Conservation (phyloP, 129 eudicot species). For the Silybum marianum region DNA sequence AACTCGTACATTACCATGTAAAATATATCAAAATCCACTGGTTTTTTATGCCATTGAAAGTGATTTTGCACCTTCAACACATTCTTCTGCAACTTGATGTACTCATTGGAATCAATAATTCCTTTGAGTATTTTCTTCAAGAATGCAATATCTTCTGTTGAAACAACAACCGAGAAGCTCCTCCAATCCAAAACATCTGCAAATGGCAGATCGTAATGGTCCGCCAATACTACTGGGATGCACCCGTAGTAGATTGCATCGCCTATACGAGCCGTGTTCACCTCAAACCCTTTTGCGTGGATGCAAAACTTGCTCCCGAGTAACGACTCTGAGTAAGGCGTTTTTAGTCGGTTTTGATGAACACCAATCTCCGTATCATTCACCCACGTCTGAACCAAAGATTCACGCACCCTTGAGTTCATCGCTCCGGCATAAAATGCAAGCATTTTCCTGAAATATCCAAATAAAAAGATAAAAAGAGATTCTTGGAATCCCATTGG, state of each 20-base stretch:
- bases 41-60: slow-evolving; percentile 73
- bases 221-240: slow-evolving; percentile 68
- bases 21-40: slow-evolving; percentile 81
- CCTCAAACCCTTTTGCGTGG: slow-evolving; percentile 94
- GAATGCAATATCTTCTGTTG: slow-evolving; percentile 54
- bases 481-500: background rate
- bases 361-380: slow-evolving; percentile 62
- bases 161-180: slow-evolving; percentile 64
- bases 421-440: slow-evolving; percentile 96
- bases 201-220: slow-evolving; percentile 89
- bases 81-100: slow-evolving; percentile 50
- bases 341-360: slow-evolving; percentile 57
- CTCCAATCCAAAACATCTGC: slow-evolving; percentile 73
- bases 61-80: slow-evolving; percentile 72
- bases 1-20: slow-evolving; percentile 84
- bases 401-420: slow-evolving; percentile 70
- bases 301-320: slow-evolving; percentile 76
- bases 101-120: slow-evolving; percentile 45
- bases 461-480: background rate
- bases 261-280: slow-evolving; percentile 84
- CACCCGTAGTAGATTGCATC: slow-evolving; percentile 89
- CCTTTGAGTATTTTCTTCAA: slow-evolving; percentile 59
- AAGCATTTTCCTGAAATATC: slow-evolving; percentile 59
- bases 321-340: slow-evolving; percentile 72
- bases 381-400: slow-evolving; percentile 52